phyloP scores from a whole-genome alignment of 2,329 filamentous ascomycete species.

The Bipolaris gigantea region DNA sequence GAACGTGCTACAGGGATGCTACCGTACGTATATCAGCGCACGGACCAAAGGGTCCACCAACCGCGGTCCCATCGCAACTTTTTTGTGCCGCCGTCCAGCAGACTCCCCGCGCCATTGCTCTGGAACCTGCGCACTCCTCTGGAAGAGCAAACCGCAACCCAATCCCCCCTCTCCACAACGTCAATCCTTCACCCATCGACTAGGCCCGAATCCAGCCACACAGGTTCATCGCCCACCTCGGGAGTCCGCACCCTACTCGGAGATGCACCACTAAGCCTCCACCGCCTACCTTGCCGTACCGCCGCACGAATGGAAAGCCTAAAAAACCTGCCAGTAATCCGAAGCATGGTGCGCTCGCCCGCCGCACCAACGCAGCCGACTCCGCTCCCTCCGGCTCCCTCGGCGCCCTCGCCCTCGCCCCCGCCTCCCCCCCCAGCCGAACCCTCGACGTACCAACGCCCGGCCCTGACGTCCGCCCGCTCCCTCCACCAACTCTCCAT shows the following conservation, averaged over 20 bases:
- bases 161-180: background rate
- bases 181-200: slow-evolving; percentile 3
- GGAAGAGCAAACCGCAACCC: background rate
- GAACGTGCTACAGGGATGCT: slow-evolving; percentile 1
- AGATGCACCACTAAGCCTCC: slow-evolving; percentile 28
- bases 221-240: slow-evolving; percentile 5
- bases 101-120: slow-evolving; percentile 12
- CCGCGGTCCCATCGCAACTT: slow-evolving; percentile 19
- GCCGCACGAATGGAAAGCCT: slow-evolving; percentile 27
- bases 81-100: slow-evolving; percentile 7
- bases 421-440: slow-evolving; percentile 23
- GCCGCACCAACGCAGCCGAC: slow-evolving; percentile 20
- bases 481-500: slow-evolving; percentile 66
- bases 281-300: background rate
- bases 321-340: slow-evolving; percentile 23
- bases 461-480: slow-evolving; percentile 51
- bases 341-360: slow-evolving; percentile 27
- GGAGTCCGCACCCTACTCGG: slow-evolving; percentile 21
- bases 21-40: background rate
- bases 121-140: background rate
- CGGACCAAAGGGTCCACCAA: slow-evolving; percentile 14
- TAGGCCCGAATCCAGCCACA: background rate
- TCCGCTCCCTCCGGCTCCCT: slow-evolving; percentile 7
- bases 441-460: slow-evolving; percentile 28
- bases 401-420: slow-evolving; percentile 7